Conservation (phyloP, 192 early-diverging fungal species). For the Funneliformis geosporum region DNA sequence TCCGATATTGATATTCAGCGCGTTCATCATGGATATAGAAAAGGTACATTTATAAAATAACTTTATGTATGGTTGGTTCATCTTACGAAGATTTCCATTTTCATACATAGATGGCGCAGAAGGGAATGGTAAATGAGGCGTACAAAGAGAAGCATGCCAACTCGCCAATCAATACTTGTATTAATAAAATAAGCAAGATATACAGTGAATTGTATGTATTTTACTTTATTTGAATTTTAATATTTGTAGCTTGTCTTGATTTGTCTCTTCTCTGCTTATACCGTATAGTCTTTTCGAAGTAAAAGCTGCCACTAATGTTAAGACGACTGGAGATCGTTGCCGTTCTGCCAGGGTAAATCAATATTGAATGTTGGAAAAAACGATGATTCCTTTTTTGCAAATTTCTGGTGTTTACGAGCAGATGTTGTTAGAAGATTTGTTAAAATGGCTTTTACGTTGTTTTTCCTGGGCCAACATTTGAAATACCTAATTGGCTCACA, state of each 20-base stretch:
- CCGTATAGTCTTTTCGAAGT: conserved; percentile 12
- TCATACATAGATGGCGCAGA: background rate
- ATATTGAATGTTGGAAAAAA: conserved; percentile 17
- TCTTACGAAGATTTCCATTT: background rate
- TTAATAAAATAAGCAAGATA: conserved; percentile 5
- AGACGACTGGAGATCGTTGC: background rate
- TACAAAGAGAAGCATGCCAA: conserved; percentile 6
- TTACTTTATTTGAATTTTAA: background rate
- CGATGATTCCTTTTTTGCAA: background rate
- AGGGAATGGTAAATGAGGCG: background rate
- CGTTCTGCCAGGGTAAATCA: conserved; percentile 6
- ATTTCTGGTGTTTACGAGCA: background rate
- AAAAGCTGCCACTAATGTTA: background rate
- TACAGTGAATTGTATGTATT: conserved; percentile 17
- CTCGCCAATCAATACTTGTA: background rate
- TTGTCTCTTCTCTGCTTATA: background rate
- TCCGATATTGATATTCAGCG: background rate
- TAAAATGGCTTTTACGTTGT: background rate
- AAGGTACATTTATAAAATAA: conserved; percentile 2
- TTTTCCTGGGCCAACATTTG: background rate
- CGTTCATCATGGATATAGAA: conserved; percentile 22
- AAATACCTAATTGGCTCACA: background rate
- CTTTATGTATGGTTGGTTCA: background rate
- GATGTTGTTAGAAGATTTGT: background rate
- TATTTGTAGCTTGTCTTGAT: background rate